phyloP scores from a whole-genome alignment of 352 stramenopile genomes.

The Phytophthora pluvialis region DNA sequence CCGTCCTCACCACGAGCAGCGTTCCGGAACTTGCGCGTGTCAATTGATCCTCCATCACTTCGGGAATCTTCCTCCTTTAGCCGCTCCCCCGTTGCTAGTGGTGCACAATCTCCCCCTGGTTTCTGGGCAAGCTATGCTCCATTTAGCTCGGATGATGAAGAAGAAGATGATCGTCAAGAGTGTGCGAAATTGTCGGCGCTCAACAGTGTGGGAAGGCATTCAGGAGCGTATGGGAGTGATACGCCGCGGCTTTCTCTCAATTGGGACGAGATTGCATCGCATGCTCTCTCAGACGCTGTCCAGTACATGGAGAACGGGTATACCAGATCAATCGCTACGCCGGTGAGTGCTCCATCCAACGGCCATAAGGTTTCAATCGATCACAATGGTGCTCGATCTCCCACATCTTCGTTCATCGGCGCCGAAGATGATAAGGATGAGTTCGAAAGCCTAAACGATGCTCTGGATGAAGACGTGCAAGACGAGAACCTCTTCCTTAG shows the following conservation, averaged over 20 bases:
- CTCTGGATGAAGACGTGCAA: slow-evolving; percentile 59
- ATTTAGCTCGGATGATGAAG: slow-evolving; percentile 67
- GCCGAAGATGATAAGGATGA: slow-evolving; percentile 71
- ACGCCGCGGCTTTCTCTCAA: slow-evolving; percentile 34
- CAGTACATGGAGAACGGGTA: slow-evolving; percentile 37
- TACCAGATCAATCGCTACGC: slow-evolving; percentile 24
- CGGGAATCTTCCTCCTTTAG: slow-evolving; percentile 29
- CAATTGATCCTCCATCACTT: slow-evolving; percentile 52
- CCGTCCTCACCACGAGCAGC: slow-evolving; percentile 31
- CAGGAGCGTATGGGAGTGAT: slow-evolving; percentile 6
- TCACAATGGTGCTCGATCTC: slow-evolving; percentile 28
- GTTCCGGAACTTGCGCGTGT: slow-evolving; percentile 55
- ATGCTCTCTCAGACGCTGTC: slow-evolving; percentile 55
- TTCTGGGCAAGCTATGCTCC: slow-evolving; percentile 83
- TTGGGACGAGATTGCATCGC: slow-evolving; percentile 70
- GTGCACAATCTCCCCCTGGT: slow-evolving; percentile 65
- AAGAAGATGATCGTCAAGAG: slow-evolving; percentile 42
- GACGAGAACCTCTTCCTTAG: slow-evolving; percentile 81
- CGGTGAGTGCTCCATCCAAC: slow-evolving; percentile 23
- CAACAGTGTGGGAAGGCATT: slow-evolving; percentile 23
- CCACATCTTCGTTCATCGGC: slow-evolving; percentile 46
- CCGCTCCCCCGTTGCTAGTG: slow-evolving; percentile 47
- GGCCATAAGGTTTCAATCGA: slow-evolving; percentile 28
- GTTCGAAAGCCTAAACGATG: slow-evolving; percentile 75
- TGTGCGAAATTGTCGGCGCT: slow-evolving; percentile 3